A percentile compares a stretch with the other conserved stretches of the same genome.
Evolutionary conservation across 768 basidiomycete species (phyloP).

Genomic region (Mycena polygramma): DNA sequence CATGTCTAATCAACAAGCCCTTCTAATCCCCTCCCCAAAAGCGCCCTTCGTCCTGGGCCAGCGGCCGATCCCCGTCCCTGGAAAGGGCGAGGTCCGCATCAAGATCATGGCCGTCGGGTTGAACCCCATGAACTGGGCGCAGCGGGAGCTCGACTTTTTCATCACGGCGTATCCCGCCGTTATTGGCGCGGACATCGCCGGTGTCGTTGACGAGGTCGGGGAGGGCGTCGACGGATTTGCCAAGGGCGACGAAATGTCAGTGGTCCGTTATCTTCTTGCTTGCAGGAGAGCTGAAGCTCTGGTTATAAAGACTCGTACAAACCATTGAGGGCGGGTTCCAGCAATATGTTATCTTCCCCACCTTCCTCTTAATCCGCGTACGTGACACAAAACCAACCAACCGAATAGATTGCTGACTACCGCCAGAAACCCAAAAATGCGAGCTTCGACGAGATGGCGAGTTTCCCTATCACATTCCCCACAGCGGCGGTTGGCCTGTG

Average conservation of each 20-base stretch:
- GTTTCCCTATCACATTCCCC: neutral
- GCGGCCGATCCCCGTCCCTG: neutral
- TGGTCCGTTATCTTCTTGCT: too few species aligned
- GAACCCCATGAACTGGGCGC: slow-evolving; percentile 8
- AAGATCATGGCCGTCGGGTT: slow-evolving; percentile 4
- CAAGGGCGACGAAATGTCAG: slow-evolving; percentile 17
- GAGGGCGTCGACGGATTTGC: slow-evolving; percentile 5
- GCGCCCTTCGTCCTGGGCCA: slow-evolving; percentile 10
- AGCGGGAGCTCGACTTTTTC: neutral
- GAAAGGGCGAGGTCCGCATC: slow-evolving; percentile 1
- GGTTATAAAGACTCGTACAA: slow-evolving; percentile 1
- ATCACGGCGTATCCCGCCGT: slow-evolving; percentile 15
- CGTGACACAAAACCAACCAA: too few species aligned
- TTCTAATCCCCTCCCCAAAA: slow-evolving; percentile 14
- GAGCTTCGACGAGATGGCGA: neutral
- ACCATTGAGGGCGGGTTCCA: slow-evolving; percentile 6
- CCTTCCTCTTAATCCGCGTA: neutral
- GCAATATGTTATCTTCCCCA: neutral
- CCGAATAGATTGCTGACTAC: too few species aligned
- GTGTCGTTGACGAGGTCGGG: slow-evolving; percentile 13
- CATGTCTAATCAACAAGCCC: slow-evolving; percentile 17
- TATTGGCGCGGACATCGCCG: slow-evolving; percentile 9
- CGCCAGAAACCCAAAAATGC: slow-evolving; percentile 6
- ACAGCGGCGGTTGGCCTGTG: neutral
- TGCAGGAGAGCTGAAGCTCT: too few species aligned